phyloP scores from a whole-genome alignment of 1,139 yeast genomes.

The Pichia sp. region DNA sequence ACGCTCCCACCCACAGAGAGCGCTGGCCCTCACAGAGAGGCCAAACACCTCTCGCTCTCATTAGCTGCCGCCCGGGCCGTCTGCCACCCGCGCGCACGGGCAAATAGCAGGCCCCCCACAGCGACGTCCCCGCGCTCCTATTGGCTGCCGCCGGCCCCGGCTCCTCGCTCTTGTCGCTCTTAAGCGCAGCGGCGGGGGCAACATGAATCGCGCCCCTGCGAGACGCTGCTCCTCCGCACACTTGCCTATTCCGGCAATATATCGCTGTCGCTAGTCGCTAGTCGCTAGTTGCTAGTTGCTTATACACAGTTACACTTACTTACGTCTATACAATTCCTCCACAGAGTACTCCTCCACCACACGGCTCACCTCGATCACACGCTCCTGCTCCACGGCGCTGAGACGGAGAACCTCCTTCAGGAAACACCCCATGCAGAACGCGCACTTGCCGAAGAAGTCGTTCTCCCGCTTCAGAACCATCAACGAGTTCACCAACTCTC shows the following conservation, averaged over 20 bases:
- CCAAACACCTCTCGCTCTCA: slow-evolving; percentile 1
- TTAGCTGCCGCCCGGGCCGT: neutral
- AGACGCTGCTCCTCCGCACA: no score
- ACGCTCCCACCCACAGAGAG: no score
- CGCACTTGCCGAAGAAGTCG: slow-evolving; percentile 12
- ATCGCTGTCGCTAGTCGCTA: no score
- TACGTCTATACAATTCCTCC: neutral
- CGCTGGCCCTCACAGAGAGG: no score
- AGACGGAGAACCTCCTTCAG: slow-evolving; percentile 3
- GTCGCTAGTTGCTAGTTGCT: no score
- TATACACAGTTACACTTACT: neutral
- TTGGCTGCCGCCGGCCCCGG: slow-evolving; percentile 7
- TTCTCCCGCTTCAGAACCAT: slow-evolving; percentile 7
- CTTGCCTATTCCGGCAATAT: slow-evolving; percentile 3
- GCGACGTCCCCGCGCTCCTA: slow-evolving; percentile 6
- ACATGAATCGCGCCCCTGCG: no score
- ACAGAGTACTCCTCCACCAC: slow-evolving; percentile 6
- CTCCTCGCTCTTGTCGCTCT: neutral
- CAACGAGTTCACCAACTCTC: slow-evolving; percentile 2
- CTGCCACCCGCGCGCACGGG: slow-evolving; percentile 4
- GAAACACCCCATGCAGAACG: slow-evolving; percentile 15
- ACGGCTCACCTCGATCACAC: neutral
- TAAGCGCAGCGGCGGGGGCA: neutral
- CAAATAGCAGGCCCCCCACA: no score
- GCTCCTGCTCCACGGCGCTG: neutral